phyloP scores from a whole-genome alignment of 257 asterid genomes.

The Buddleja alternifolia region DNA sequence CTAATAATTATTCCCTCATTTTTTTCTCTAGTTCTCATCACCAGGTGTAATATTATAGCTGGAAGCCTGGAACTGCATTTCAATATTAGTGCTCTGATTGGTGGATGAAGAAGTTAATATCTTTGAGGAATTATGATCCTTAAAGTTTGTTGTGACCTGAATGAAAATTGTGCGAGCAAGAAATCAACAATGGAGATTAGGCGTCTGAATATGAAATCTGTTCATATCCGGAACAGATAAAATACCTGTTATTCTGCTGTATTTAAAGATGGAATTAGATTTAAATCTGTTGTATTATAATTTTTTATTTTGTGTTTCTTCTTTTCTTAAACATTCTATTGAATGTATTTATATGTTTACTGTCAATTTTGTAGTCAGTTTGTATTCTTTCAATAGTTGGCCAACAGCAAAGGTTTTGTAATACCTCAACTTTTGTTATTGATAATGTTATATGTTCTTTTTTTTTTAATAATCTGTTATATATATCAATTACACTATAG shows the following conservation, averaged over 20 bases:
- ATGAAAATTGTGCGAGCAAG: constrained; percentile 4
- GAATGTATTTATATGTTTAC: constrained; percentile 6
- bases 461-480: too few relatives aligned
- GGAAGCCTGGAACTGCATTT: too few relatives aligned
- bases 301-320: too few relatives aligned
- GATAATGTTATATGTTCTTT: neutral
- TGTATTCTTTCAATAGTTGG: constrained; percentile 12
- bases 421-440: neutral
- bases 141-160: too few relatives aligned
- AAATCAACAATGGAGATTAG: neutral
- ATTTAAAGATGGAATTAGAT: neutral
- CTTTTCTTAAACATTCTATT: too few relatives aligned
- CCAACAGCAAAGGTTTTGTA: neutral
- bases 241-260: too few relatives aligned
- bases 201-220: neutral
- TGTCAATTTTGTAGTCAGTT: neutral
- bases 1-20: too few relatives aligned
- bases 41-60: too few relatives aligned
- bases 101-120: too few relatives aligned
- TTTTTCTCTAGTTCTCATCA: too few relatives aligned
- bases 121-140: neutral
- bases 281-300: neutral
- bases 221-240: neutral
- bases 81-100: too few relatives aligned
- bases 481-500: too few relatives aligned